phyloP scores from a whole-genome alignment of 2,329 filamentous ascomycete species.

The Coniella lustricola region DNA sequence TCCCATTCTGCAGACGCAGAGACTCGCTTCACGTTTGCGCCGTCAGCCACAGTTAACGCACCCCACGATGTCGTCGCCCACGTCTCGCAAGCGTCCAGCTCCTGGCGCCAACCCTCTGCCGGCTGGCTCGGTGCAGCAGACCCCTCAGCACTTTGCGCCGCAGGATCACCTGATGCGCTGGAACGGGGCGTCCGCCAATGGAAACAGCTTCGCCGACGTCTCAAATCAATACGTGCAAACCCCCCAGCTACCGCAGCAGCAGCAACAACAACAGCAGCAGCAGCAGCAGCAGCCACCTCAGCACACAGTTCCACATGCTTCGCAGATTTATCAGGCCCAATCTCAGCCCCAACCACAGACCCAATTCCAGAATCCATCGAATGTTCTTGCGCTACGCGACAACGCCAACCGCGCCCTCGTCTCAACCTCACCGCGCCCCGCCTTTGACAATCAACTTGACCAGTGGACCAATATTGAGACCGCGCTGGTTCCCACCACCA shows the following conservation, averaged over 20 bases:
- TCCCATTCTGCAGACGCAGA: background rate
- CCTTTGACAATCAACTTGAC: slow-evolving; percentile 23
- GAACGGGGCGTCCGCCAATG: slow-evolving; percentile 32
- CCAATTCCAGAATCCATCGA: slow-evolving; percentile 28
- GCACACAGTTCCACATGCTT: slow-evolving; percentile 16
- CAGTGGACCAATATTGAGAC: slow-evolving; percentile 35
- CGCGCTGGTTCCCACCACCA: slow-evolving; percentile 28
- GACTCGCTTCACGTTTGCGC: too few species aligned
- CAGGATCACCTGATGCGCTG: slow-evolving; percentile 41
- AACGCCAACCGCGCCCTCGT: slow-evolving; percentile 47
- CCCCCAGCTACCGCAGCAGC: slow-evolving; percentile 27
- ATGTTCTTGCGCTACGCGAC: slow-evolving; percentile 45
- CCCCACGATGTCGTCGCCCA: slow-evolving; percentile 37
- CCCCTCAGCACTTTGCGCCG: slow-evolving; percentile 43
- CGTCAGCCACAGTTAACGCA: slow-evolving; percentile 13
- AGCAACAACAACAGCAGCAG: slow-evolving; percentile 20
- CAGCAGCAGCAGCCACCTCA: background rate
- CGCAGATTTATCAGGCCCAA: slow-evolving; percentile 24
- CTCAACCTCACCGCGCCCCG: slow-evolving; percentile 31
- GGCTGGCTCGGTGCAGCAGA: slow-evolving; percentile 44
- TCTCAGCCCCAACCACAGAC: slow-evolving; percentile 20
- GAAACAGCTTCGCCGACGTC: slow-evolving; percentile 30
- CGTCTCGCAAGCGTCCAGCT: slow-evolving; percentile 64
- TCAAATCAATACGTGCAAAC: slow-evolving; percentile 34
- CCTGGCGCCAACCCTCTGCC: slow-evolving; percentile 56